Conservation (phyloP, 176 grass and related monocot genomes). For the Carex parvula region DNA sequence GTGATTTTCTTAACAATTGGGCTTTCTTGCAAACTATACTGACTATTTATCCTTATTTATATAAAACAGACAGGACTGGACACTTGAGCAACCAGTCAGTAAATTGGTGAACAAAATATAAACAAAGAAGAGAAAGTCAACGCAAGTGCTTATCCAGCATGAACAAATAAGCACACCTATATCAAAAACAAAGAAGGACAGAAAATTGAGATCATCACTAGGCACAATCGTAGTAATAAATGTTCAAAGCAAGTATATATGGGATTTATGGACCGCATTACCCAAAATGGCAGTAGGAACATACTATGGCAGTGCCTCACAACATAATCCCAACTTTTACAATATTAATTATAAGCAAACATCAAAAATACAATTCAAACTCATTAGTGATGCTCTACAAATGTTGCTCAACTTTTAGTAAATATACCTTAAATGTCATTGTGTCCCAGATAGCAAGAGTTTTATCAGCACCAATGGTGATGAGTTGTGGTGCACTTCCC, state of each 20-base stretch:
- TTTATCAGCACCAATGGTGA: conserved; percentile 97
- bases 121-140: too few species aligned
- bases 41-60: not conserved
- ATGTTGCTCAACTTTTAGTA: conserved; percentile 1
- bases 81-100: too few species aligned
- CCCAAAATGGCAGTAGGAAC: not conserved
- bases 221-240: too few species aligned
- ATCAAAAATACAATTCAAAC: conserved; percentile 1
- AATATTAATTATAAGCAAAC: not conserved
- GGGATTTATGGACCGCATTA: not conserved
- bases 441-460: conserved; percentile 99
- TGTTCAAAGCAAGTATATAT: too few species aligned
- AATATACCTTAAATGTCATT: conserved; percentile 84
- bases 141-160: too few species aligned
- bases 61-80: too few species aligned
- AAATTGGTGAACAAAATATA: too few species aligned
- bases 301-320: not conserved
- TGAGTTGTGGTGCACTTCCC: conserved; percentile 93
- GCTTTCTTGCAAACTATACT: not conserved
- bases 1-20: not conserved
- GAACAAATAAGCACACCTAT: too few species aligned
- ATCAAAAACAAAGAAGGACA: too few species aligned
- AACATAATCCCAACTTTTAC: not conserved
- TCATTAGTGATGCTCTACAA: conserved; percentile 7
- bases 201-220: too few species aligned